Evolutionary conservation across 805 yeast genomes (phyloP).

Genomic region (Maudiozyma turicensis): DNA sequence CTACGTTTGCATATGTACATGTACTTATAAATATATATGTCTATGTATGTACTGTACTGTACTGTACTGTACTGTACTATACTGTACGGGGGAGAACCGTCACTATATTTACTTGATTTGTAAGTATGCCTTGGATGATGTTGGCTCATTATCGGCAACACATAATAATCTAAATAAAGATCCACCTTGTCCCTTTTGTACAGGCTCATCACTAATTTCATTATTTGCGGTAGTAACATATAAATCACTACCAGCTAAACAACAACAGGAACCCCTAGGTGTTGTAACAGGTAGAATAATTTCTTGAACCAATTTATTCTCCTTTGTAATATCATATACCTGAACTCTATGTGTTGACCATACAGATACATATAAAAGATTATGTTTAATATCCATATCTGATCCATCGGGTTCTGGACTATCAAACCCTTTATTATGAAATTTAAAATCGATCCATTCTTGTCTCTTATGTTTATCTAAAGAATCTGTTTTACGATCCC

Average conservation of each 20-base stretch:
- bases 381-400: conserved; percentile 40
- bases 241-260: conserved; percentile 60
- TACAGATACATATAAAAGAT: conserved; percentile 54
- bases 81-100: neutral
- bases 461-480: conserved; percentile 19
- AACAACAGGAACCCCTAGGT: conserved; percentile 55
- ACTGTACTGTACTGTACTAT: too few species aligned
- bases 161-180: conserved; percentile 35
- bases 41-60: too few species aligned
- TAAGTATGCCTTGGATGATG: conserved; percentile 2
- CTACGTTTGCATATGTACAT: too few species aligned
- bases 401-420: conserved; percentile 78
- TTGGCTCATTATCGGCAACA: conserved; percentile 4
- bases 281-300: conserved; percentile 47
- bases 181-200: conserved; percentile 43
- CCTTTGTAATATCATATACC: conserved; percentile 33
- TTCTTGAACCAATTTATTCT: conserved; percentile 43
- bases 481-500: conserved; percentile 15
- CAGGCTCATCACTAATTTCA: conserved; percentile 18
- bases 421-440: conserved; percentile 10
- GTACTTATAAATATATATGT: too few species aligned
- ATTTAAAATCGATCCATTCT: conserved; percentile 28
- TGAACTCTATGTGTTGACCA: conserved; percentile 53
- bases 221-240: conserved; percentile 59
- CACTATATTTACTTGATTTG: neutral